These are phyloP conservation scores for Lepidopterella palustris DNA, from an alignment of 495 filamentous ascomycete species.

Conservation along the genomic window DNA sequence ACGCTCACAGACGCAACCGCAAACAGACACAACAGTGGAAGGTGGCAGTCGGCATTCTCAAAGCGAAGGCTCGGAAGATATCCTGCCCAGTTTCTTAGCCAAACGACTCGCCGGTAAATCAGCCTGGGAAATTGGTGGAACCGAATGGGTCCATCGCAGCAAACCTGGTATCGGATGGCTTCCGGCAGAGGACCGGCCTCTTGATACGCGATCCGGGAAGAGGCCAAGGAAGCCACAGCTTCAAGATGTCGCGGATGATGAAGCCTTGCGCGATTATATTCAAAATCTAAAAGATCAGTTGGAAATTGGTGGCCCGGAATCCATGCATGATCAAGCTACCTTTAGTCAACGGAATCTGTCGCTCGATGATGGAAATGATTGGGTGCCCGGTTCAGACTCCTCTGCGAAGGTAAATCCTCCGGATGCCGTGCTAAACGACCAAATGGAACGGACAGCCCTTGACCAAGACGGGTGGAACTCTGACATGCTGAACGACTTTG, in stretches of 20 bases:
- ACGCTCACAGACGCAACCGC: neutral
- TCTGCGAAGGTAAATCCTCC: neutral
- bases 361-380: conserved; percentile 26
- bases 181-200: conserved; percentile 5
- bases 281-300: conserved; percentile 50
- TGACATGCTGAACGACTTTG: conserved; percentile 41
- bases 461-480: conserved; percentile 36
- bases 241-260: conserved; percentile 43
- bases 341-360: conserved; percentile 18
- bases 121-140: conserved; percentile 9
- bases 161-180: conserved; percentile 28
- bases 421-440: neutral
- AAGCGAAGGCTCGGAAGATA: neutral
- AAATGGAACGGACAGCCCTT: neutral
- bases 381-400: neutral
- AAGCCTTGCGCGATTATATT: conserved; percentile 63
- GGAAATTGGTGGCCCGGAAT: neutral
- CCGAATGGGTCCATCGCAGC: conserved; percentile 18
- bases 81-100: conserved; percentile 6
- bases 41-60: neutral
- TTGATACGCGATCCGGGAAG: neutral
- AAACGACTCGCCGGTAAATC: conserved; percentile 14
- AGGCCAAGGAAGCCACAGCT: neutral
- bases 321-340: neutral
- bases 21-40: conserved; percentile 6